Evolutionary conservation across 192 early-diverging fungal species (phyloP).

Genomic region (Powellomyces hirtus): DNA sequence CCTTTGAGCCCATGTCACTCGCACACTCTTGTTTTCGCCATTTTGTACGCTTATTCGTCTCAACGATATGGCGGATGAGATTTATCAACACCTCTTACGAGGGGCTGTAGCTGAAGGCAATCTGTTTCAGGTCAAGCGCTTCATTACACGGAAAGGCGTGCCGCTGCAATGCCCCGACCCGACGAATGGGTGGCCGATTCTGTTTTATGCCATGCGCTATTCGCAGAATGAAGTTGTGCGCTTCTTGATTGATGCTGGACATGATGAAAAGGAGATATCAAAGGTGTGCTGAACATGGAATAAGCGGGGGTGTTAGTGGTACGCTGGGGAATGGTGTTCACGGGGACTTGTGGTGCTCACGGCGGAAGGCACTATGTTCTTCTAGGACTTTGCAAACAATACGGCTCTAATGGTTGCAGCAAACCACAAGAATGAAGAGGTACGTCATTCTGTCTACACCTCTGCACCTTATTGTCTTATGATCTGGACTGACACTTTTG

Average conservation of each 20-base stretch:
- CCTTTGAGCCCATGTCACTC: background rate
- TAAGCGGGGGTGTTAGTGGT: background rate
- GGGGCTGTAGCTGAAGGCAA: conserved; percentile 40
- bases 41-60: background rate
- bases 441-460: no score
- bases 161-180: conserved; percentile 44
- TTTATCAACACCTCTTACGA: conserved; percentile 21
- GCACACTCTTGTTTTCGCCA: background rate
- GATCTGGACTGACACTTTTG: no score
- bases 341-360: no score
- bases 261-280: conserved; percentile 32
- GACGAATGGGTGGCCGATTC: conserved; percentile 49
- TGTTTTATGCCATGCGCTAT: conserved; percentile 53
- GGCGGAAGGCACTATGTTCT: no score
- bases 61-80: conserved; percentile 14
- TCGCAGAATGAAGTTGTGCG: conserved; percentile 43
- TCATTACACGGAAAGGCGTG: conserved; percentile 32
- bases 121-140: conserved; percentile 22
- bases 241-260: conserved; percentile 42
- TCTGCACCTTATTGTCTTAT: no score
- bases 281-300: conserved; percentile 3
- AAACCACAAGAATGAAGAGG: conserved; percentile 42
- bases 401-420: conserved; percentile 47
- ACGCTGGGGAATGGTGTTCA: no score
- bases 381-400: conserved; percentile 46